These are phyloP conservation scores for Wickerhamiella musiphila DNA, from an alignment of 805 yeast genomes.

Conservation along the genomic window DNA sequence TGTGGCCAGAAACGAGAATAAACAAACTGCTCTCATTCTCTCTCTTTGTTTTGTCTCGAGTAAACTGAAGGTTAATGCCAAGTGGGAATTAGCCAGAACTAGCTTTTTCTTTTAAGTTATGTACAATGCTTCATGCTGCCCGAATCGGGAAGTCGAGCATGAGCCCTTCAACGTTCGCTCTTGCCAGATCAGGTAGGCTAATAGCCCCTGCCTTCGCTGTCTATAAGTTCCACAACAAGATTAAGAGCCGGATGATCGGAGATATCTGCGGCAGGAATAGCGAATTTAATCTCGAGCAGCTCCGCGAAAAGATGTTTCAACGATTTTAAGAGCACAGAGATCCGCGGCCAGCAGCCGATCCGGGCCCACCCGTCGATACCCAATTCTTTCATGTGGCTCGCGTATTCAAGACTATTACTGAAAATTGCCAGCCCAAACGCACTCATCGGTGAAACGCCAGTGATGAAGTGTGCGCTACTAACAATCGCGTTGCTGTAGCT, in stretches of 20 bases:
- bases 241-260: constrained; percentile 17
- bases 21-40: too few relatives aligned
- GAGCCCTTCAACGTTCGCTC: background rate
- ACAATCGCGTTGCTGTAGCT: constrained; percentile 40
- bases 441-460: constrained; percentile 67
- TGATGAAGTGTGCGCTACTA: constrained; percentile 51
- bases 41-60: too few relatives aligned
- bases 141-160: background rate
- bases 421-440: constrained; percentile 58
- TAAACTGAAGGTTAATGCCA: background rate
- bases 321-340: constrained; percentile 68
- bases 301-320: constrained; percentile 49
- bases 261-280: constrained; percentile 25
- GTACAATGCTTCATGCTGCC: background rate
- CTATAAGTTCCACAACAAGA: constrained; percentile 19
- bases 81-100: background rate
- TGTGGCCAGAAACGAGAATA: background rate
- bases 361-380: constrained; percentile 83
- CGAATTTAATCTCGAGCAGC: constrained; percentile 45
- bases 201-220: constrained; percentile 16
- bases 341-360: constrained; percentile 81
- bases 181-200: too few relatives aligned
- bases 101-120: background rate
- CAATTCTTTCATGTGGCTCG: constrained; percentile 56
- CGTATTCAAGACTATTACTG: constrained; percentile 44